Evolutionary conservation across 2,329 filamentous ascomycete genomes (phyloP).

Genomic region (Verticillium nubilum): DNA sequence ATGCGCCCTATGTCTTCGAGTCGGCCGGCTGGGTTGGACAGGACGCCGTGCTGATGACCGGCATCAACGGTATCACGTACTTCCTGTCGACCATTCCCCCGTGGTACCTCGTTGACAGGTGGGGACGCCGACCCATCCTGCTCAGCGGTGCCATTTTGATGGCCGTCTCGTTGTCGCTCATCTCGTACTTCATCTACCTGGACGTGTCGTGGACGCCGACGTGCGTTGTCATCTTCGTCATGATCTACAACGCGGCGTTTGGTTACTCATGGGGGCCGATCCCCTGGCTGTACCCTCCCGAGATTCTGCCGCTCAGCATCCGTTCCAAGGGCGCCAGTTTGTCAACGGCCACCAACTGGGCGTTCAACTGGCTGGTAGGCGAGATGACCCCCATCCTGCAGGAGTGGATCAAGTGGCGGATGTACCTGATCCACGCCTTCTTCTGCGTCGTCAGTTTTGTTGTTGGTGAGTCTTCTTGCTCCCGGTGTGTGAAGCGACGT

Average conservation of each 20-base stretch:
- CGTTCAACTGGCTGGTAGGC: constrained; percentile 95
- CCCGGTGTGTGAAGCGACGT: not conserved
- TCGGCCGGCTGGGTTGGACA: constrained; percentile 93
- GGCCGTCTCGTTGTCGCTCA: constrained; percentile 79
- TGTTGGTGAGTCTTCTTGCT: constrained; percentile 63
- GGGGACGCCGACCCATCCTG: constrained; percentile 84
- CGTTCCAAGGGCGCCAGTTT: constrained; percentile 94
- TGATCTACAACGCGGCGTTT: constrained; percentile 97
- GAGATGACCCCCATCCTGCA: constrained; percentile 93
- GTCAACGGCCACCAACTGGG: constrained; percentile 96
- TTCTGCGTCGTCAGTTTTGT: constrained; percentile 95
- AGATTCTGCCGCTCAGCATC: constrained; percentile 94
- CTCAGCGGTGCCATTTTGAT: constrained; percentile 86
- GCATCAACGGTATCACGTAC: constrained; percentile 88
- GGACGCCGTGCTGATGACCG: constrained; percentile 91
- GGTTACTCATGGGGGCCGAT: constrained; percentile 95
- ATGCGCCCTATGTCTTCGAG: constrained; percentile 93
- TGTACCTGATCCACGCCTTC: constrained; percentile 94
- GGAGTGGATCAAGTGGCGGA: constrained; percentile 84
- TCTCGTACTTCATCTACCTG: constrained; percentile 93
- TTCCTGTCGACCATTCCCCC: constrained; percentile 88
- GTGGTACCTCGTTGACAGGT: constrained; percentile 93
- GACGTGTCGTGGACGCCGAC: constrained; percentile 73
- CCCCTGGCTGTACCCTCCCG: constrained; percentile 97
- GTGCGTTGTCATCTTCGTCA: constrained; percentile 88